phyloP scores from a whole-genome alignment of 257 asterid genomes.

The Solanum commersonii region DNA sequence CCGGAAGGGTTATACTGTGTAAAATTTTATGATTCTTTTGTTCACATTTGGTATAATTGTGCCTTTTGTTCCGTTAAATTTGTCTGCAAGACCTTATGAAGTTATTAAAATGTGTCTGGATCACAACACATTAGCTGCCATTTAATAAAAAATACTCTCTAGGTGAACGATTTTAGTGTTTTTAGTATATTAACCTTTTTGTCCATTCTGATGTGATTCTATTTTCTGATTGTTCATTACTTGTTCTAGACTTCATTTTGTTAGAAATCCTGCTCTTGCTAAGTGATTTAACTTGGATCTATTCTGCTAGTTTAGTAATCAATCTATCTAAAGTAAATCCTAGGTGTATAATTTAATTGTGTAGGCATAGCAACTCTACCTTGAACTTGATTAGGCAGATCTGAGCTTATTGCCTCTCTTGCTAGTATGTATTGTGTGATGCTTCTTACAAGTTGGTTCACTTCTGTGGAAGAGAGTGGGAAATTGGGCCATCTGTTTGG shows the following conservation, averaged over 20 bases:
- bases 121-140: neutral
- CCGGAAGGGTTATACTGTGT: neutral
- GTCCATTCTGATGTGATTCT: neutral
- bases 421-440: conserved; percentile 87
- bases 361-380: neutral
- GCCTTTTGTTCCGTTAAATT: neutral
- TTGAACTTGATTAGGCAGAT: neutral
- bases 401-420: conserved; percentile 45
- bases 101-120: neutral
- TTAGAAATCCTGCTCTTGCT: neutral
- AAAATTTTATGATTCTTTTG: neutral
- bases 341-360: neutral
- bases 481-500: conserved; percentile 89
- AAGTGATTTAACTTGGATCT: neutral
- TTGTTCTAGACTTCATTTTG: neutral
- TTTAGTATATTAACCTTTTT: neutral
- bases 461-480: conserved; percentile 88
- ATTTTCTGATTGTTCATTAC: neutral
- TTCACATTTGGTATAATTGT: neutral
- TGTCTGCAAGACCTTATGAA: neutral
- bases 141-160: neutral
- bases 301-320: neutral
- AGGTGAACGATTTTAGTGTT: neutral
- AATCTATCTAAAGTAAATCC: neutral
- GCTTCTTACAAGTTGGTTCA: conserved; percentile 85